Evolutionary conservation across 768 basidiomycete genomes (phyloP).

Genomic region (Hygrophorus pudorinus): DNA sequence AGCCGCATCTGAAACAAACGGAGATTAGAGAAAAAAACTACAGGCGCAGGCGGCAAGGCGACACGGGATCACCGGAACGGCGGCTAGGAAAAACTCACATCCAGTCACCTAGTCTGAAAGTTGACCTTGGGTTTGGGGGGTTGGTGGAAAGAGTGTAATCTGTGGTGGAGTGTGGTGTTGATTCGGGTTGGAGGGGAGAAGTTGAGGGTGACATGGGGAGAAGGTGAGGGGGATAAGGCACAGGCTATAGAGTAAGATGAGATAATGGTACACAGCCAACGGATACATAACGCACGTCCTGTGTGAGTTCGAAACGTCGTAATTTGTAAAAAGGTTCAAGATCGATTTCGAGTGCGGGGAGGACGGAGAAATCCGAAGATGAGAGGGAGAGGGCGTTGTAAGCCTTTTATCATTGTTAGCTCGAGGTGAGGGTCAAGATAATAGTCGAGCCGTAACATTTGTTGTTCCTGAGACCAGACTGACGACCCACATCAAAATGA

Average conservation of each 20-base stretch:
- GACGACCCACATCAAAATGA: neutral
- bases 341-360: constrained; percentile 52
- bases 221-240: neutral
- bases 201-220: neutral
- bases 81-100: constrained; percentile 40
- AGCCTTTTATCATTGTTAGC: constrained; percentile 33
- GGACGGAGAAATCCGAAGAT: constrained; percentile 33
- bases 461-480: too few species aligned
- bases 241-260: constrained; percentile 1
- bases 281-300: constrained; percentile 6
- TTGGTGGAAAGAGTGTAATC: constrained; percentile 57
- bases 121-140: constrained; percentile 59
- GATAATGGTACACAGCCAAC: neutral
- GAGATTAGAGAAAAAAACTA: too few species aligned
- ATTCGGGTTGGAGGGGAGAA: neutral
- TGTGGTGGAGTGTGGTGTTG: neutral
- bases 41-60: constrained; percentile 8
- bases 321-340: constrained; percentile 54
- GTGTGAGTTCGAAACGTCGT: constrained; percentile 24
- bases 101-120: constrained; percentile 66
- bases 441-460: neutral
- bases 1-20: constrained; percentile 42
- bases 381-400: constrained; percentile 43
- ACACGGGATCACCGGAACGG: constrained; percentile 11
- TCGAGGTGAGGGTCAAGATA: neutral